Conservation (phyloP, 495 filamentous ascomycete species). For the Polyplosphaeria fusca region DNA sequence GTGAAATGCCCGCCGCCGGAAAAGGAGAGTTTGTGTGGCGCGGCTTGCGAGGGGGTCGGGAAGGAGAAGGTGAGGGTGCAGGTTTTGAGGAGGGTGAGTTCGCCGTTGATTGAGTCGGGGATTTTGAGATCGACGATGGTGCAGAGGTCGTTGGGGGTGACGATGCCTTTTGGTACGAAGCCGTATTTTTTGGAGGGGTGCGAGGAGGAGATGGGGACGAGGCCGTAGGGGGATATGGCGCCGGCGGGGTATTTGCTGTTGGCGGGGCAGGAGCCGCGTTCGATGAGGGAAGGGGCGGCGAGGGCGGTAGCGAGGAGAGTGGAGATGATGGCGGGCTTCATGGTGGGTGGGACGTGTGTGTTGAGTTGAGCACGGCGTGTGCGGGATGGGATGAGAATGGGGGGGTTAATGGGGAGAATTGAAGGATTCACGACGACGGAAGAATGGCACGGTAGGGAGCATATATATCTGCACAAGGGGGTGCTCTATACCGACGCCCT, state of each 20-base stretch:
- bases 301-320: neutral
- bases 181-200: constrained; percentile 11
- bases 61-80: constrained; percentile 15
- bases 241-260: constrained; percentile 9
- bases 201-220: constrained; percentile 12
- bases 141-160: constrained; percentile 14
- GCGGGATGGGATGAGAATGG: neutral
- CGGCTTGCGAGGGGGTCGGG: constrained; percentile 3
- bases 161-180: constrained; percentile 8
- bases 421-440: neutral
- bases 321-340: neutral
- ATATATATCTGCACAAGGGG: too few relatives aligned
- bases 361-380: neutral
- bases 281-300: neutral
- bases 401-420: neutral
- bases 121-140: constrained; percentile 21
- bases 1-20: constrained; percentile 14
- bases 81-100: constrained; percentile 14
- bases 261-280: constrained; percentile 1
- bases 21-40: constrained; percentile 4
- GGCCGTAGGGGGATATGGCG: constrained; percentile 14
- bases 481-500: too few relatives aligned
- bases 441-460: too few relatives aligned
- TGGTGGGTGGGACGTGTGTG: neutral
- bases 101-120: constrained; percentile 18